Conservation (phyloP, 495 filamentous ascomycete species). For the Aspergillus taichungensis region DNA sequence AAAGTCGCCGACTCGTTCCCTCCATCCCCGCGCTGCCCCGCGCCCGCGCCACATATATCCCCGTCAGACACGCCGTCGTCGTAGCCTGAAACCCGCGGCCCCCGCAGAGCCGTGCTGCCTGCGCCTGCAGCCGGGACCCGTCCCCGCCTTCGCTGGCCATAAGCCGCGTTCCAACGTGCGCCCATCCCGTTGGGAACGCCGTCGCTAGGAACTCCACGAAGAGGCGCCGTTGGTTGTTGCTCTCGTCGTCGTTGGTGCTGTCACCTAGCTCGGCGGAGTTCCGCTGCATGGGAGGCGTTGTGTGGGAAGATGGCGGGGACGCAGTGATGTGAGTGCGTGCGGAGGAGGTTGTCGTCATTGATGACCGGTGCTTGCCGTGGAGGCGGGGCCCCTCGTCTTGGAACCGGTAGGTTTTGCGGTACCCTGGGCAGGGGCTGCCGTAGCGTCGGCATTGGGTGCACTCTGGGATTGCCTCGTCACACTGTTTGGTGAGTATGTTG, state of each 20-base stretch:
- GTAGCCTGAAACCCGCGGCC: slow-evolving; percentile 19
- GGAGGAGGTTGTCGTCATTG: slow-evolving; percentile 1
- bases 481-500: slow-evolving; percentile 11
- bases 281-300: background rate
- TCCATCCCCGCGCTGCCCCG: slow-evolving; percentile 16
- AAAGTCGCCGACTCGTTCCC: slow-evolving; percentile 21
- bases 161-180: slow-evolving; percentile 21
- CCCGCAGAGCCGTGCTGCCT: slow-evolving; percentile 17
- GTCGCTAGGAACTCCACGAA: slow-evolving; percentile 24
- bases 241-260: slow-evolving; percentile 18
- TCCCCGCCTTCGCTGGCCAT: slow-evolving; percentile 5
- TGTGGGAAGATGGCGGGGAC: background rate
- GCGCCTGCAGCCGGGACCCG: slow-evolving; percentile 8
- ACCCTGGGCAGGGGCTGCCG: slow-evolving; percentile 29
- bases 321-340: slow-evolving; percentile 4
- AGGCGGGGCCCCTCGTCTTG: slow-evolving; percentile 30
- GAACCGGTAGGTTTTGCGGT: slow-evolving; percentile 26
- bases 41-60: slow-evolving; percentile 20
- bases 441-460: slow-evolving; percentile 29
- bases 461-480: slow-evolving; percentile 25
- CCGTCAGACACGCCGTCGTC: slow-evolving; percentile 22
- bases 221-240: slow-evolving; percentile 16
- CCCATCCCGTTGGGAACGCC: slow-evolving; percentile 25
- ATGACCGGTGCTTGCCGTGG: slow-evolving; percentile 17
- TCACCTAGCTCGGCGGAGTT: slow-evolving; percentile 15